Evolutionary conservation across 148 eudicot species (phyloP).

Genomic region (Limonium bicolor): DNA sequence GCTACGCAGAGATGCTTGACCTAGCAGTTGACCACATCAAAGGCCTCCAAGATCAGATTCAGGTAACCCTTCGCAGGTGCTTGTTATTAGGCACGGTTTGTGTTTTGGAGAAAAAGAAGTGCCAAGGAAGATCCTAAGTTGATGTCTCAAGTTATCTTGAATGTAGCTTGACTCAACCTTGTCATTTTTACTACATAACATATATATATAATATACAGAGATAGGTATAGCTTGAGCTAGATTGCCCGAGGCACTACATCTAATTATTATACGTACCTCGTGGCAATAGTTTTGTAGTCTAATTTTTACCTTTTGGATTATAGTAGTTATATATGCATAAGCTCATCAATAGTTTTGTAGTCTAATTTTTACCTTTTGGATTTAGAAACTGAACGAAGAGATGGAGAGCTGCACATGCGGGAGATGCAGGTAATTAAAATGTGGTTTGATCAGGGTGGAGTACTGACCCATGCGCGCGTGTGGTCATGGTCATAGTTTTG

Average conservation of each 20-base stretch:
- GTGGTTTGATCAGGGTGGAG: too few species aligned
- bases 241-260: background rate
- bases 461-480: too few species aligned
- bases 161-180: background rate
- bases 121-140: too few species aligned
- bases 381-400: constrained; percentile 34
- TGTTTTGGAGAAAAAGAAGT: too few species aligned
- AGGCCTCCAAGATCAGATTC: constrained; percentile 59
- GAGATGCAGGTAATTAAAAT: too few species aligned
- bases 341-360: background rate
- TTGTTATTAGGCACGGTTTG: too few species aligned
- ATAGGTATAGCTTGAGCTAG: background rate
- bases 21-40: constrained; percentile 72
- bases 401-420: constrained; percentile 43
- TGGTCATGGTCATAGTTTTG: too few species aligned
- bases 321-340: background rate
- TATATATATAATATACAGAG: background rate
- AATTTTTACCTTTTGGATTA: background rate
- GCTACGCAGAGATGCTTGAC: constrained; percentile 87
- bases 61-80: constrained; percentile 26
- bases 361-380: constrained; percentile 2
- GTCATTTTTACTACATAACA: background rate
- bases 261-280: too few species aligned
- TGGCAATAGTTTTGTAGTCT: background rate
- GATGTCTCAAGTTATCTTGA: background rate